These are phyloP conservation scores for Alloteropsis angusta DNA, from an alignment of 202 grass and related monocot genomes.

Conservation along the genomic window DNA sequence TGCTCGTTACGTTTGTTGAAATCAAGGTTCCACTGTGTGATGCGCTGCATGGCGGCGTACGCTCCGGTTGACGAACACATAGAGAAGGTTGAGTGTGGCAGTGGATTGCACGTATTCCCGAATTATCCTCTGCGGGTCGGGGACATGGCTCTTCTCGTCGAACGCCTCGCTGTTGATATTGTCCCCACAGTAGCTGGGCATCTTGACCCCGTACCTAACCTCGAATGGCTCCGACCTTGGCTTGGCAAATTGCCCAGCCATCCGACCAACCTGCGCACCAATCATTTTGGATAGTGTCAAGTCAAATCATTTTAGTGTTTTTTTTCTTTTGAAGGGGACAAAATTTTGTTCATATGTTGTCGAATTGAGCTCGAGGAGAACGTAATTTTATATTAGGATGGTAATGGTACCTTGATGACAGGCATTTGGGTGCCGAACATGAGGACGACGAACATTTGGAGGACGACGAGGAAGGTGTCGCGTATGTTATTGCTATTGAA, in stretches of 20 bases:
- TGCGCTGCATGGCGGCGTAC: slow-evolving; percentile 53
- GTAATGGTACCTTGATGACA: slow-evolving; percentile 41
- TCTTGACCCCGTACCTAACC: slow-evolving; percentile 45
- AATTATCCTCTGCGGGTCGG: slow-evolving; percentile 57
- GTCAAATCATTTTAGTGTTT: not conserved
- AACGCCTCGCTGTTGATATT: slow-evolving; percentile 59
- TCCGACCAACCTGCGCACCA: slow-evolving; percentile 41
- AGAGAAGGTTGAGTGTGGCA: slow-evolving; percentile 59
- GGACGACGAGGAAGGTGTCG: slow-evolving; percentile 58
- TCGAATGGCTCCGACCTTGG: slow-evolving; percentile 46
- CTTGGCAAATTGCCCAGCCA: slow-evolving; percentile 73
- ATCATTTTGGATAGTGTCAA: not conserved
- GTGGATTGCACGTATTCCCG: slow-evolving; percentile 44
- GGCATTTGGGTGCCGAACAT: slow-evolving; percentile 61
- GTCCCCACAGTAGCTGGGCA: slow-evolving; percentile 60
- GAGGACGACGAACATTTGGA: slow-evolving; percentile 66
- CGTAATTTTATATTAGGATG: no score
- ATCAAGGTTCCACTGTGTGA: slow-evolving; percentile 67
- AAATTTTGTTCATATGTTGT: not conserved
- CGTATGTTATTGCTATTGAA: slow-evolving; percentile 69
- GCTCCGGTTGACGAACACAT: slow-evolving; percentile 48
- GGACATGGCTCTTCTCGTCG: slow-evolving; percentile 44
- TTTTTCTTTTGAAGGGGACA: not conserved
- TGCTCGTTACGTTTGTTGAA: slow-evolving; percentile 57
- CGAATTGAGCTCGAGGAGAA: no score